Conservation (phyloP, 345 rosid species). For the Gossypium sturtianum region DNA sequence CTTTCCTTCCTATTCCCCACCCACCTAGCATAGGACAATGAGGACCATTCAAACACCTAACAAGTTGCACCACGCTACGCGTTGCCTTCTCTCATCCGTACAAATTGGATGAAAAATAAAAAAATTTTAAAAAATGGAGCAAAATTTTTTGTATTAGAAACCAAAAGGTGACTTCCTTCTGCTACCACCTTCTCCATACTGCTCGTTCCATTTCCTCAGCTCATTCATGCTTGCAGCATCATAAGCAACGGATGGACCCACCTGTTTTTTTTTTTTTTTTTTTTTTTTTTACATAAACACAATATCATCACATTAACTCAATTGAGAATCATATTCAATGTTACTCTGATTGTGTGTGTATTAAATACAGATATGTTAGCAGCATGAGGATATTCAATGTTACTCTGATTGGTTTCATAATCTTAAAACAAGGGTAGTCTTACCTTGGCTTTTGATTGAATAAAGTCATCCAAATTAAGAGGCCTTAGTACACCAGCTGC, state of each 20-base stretch:
- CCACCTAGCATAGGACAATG: not conserved
- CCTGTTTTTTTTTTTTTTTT: slow-evolving; percentile 29
- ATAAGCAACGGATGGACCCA: slow-evolving; percentile 83
- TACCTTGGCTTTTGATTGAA: slow-evolving; percentile 87
- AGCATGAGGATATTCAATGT: not conserved
- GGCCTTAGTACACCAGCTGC: slow-evolving; percentile 48
- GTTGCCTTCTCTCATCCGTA: slow-evolving; percentile 11
- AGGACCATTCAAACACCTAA: not conserved
- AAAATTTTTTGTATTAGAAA: slow-evolving; percentile 34
- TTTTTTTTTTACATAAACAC: not conserved
- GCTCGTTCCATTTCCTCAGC: slow-evolving; percentile 97
- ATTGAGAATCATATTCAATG: not conserved
- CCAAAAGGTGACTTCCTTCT: slow-evolving; percentile 84
- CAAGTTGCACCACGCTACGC: not conserved
- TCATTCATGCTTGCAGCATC: slow-evolving; percentile 95
- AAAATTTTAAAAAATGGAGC: not conserved
- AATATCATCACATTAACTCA: not conserved
- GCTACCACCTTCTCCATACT: slow-evolving; percentile 94
- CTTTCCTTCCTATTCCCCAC: not conserved
- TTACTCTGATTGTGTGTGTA: not conserved
- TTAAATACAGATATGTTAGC: not conserved
- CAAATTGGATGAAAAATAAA: not conserved
- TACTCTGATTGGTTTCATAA: too few species aligned
- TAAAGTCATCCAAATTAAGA: slow-evolving; percentile 72
- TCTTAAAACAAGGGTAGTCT: not conserved